These are phyloP conservation scores for Xylariales sp. DNA, from an alignment of 2,329 filamentous ascomycete species.

Conservation along the genomic window DNA sequence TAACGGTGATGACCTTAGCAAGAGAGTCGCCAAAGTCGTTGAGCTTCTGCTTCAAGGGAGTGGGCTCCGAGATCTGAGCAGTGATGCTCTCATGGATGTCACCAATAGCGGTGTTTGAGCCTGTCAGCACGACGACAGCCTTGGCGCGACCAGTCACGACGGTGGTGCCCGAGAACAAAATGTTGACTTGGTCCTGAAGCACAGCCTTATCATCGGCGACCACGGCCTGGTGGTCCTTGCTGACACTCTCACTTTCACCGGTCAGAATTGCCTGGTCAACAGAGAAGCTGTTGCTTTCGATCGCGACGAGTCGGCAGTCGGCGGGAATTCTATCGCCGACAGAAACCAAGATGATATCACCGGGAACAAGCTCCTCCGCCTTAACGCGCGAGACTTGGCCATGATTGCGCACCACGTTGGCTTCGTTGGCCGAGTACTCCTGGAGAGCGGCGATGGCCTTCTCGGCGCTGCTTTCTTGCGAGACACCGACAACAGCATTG, in stretches of 20 bases:
- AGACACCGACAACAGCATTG: slow-evolving; percentile 95
- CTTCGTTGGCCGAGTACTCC: slow-evolving; percentile 98
- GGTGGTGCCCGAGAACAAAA: slow-evolving; percentile 97
- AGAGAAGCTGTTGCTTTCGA: slow-evolving; percentile 96
- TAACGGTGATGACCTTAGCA: slow-evolving; percentile 96
- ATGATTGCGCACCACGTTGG: slow-evolving; percentile 80
- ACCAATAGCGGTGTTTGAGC: slow-evolving; percentile 87
- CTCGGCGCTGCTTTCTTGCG: slow-evolving; percentile 96
- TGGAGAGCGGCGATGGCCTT: slow-evolving; percentile 97
- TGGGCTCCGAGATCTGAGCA: slow-evolving; percentile 95
- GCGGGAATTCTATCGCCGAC: slow-evolving; percentile 93
- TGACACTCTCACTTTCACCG: slow-evolving; percentile 94
- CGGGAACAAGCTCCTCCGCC: slow-evolving; percentile 95
- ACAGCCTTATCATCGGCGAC: slow-evolving; percentile 80
- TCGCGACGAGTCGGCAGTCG: slow-evolving; percentile 83
- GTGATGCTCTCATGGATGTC: slow-evolving; percentile 99
- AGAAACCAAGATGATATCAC: slow-evolving; percentile 82
- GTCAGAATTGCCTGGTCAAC: slow-evolving; percentile 97
- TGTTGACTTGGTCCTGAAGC: slow-evolving; percentile 96
- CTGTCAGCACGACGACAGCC: slow-evolving; percentile 86
- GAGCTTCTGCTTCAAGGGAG: slow-evolving; percentile 95
- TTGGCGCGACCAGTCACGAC: slow-evolving; percentile 92
- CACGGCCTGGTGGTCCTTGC: slow-evolving; percentile 66
- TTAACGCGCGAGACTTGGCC: slow-evolving; percentile 78
- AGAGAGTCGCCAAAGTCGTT: slow-evolving; percentile 96